Percentiles rank a stretch among this genome's conserved stretches.
Evolutionary conservation across 2,329 filamentous ascomycete genomes (phyloP).

Genomic region (Shiraia bambusicola): DNA sequence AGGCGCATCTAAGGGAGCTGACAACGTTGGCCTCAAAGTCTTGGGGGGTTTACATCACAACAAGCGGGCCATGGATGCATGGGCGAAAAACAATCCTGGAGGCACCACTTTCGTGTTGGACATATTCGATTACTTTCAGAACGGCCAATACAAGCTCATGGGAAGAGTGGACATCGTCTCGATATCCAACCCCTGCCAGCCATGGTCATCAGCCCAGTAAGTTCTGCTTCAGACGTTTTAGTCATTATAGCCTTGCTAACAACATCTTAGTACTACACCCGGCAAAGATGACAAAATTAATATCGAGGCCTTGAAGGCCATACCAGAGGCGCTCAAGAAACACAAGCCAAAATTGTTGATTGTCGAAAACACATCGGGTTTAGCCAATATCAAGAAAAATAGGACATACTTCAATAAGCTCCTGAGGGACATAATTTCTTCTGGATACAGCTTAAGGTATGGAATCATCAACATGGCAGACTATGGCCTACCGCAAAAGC

Average conservation of each 20-base stretch:
- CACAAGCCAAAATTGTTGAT: slow-evolving; percentile 21
- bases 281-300: slow-evolving; percentile 27
- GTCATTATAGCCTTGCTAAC: slow-evolving; percentile 2
- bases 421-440: slow-evolving; percentile 15
- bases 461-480: slow-evolving; percentile 17
- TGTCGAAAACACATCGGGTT: slow-evolving; percentile 21
- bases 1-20: slow-evolving; percentile 24
- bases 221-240: background rate
- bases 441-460: slow-evolving; percentile 30
- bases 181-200: slow-evolving; percentile 21
- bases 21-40: slow-evolving; percentile 13
- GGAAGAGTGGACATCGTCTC: slow-evolving; percentile 19
- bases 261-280: slow-evolving; percentile 6
- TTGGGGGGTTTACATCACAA: slow-evolving; percentile 22
- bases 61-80: slow-evolving; percentile 14
- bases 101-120: slow-evolving; percentile 10
- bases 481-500: slow-evolving; percentile 27
- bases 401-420: slow-evolving; percentile 10
- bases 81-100: slow-evolving; percentile 10
- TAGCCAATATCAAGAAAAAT: slow-evolving; percentile 9
- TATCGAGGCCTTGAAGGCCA: slow-evolving; percentile 14
- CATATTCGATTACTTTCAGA: slow-evolving; percentile 17
- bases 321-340: slow-evolving; percentile 11
- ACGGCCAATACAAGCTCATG: background rate
- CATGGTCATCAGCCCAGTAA: slow-evolving; percentile 21